A percentile compares a stretch with the other conserved stretches of the same genome.
phyloP scores from a whole-genome alignment of 176 grass and related monocot genomes.

The Pontederia paniculata region DNA sequence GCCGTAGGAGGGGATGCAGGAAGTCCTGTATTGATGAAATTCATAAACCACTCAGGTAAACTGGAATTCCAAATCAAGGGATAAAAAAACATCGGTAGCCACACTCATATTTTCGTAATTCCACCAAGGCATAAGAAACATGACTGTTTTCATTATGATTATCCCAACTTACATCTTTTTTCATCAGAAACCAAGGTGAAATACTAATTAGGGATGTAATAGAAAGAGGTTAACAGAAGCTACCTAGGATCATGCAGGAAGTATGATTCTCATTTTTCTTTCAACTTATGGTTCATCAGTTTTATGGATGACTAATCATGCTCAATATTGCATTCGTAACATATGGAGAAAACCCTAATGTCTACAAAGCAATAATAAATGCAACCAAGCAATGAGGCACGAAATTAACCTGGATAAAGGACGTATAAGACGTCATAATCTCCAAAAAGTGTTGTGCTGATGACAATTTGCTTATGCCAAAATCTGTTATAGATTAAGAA shows the following conservation, averaged over 20 bases:
- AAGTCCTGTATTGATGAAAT: constrained; percentile 55
- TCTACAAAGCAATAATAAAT: constrained; percentile 6
- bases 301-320: neutral
- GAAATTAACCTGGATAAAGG: constrained; percentile 73
- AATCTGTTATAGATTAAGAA: constrained; percentile 66
- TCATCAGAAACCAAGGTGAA: too few relatives aligned
- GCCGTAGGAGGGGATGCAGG: constrained; percentile 78
- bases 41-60: neutral
- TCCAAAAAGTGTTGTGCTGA: constrained; percentile 61
- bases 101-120: neutral
- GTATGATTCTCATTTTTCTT: too few relatives aligned
- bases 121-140: too few relatives aligned
- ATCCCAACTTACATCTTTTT: too few relatives aligned
- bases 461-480: constrained; percentile 60
- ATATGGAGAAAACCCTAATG: constrained; percentile 1
- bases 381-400: constrained; percentile 6
- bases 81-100: too few relatives aligned
- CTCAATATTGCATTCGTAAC: neutral
- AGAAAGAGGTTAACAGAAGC: too few relatives aligned
- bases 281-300: too few relatives aligned
- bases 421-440: constrained; percentile 80
- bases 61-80: neutral
- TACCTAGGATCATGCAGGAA: too few relatives aligned
- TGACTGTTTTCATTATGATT: too few relatives aligned
- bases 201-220: too few relatives aligned